phyloP scores from a whole-genome alignment of 495 filamentous ascomycete species.

The Podospora bellae-mahoneyi region DNA sequence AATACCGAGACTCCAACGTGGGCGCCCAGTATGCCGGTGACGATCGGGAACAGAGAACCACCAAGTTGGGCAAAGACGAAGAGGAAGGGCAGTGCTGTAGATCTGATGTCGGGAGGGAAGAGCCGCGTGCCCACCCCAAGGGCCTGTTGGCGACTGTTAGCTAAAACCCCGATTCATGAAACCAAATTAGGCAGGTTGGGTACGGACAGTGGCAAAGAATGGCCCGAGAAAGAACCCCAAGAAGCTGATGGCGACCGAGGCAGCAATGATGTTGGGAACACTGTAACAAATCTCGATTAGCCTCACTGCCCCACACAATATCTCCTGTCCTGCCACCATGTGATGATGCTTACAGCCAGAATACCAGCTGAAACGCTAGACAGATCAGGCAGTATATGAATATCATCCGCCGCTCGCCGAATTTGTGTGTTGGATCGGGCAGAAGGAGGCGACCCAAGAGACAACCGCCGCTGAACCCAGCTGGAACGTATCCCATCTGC shows the following conservation, averaged over 20 bases:
- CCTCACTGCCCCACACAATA: conserved; percentile 43
- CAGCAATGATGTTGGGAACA: conserved; percentile 69
- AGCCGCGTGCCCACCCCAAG: conserved; percentile 40
- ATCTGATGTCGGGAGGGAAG: conserved; percentile 42
- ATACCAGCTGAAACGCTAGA: conserved; percentile 56
- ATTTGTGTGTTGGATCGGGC: conserved; percentile 52
- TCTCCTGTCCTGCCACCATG: neutral
- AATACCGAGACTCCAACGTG: conserved; percentile 46
- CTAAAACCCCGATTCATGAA: neutral
- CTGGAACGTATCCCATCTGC: conserved; percentile 64
- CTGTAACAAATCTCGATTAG: conserved; percentile 11
- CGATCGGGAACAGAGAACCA: conserved; percentile 49
- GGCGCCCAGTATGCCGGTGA: conserved; percentile 49
- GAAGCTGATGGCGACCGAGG: conserved; percentile 63
- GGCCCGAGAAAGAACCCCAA: conserved; percentile 68
- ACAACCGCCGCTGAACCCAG: conserved; percentile 65
- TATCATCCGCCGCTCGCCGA: conserved; percentile 50
- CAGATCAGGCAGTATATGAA: conserved; percentile 50
- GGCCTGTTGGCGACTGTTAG: conserved; percentile 22
- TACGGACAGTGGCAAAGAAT: conserved; percentile 43
- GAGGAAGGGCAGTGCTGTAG: conserved; percentile 42
- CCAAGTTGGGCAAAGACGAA: conserved; percentile 51
- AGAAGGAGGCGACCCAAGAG: conserved; percentile 52
- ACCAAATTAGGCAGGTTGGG: neutral
- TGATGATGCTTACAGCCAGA: conserved; percentile 46